Percentiles rank a stretch among this genome's conserved stretches.
These are phyloP conservation scores for Botryosphaeria dothidea DNA, from an alignment of 2,329 filamentous ascomycete species.

Conservation along the genomic window DNA sequence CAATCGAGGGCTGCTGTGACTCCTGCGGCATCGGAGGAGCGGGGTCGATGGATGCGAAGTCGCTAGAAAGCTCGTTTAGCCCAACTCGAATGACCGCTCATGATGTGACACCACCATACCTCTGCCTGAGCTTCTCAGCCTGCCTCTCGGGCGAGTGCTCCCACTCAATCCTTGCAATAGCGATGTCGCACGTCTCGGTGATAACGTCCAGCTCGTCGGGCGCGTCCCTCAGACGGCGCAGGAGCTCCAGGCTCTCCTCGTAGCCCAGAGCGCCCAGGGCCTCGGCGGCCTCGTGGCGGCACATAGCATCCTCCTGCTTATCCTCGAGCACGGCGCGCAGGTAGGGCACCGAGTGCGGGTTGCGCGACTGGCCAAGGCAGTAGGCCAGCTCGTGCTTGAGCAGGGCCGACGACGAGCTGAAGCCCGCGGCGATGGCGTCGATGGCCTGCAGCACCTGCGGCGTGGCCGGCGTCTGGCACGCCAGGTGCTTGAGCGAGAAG, in stretches of 20 bases:
- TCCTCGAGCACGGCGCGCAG: slow-evolving; percentile 75
- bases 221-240: slow-evolving; percentile 74
- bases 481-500: slow-evolving; percentile 95
- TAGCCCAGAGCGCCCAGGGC: slow-evolving; percentile 87
- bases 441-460: slow-evolving; percentile 63
- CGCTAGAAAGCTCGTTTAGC: slow-evolving; percentile 54
- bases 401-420: slow-evolving; percentile 80
- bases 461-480: slow-evolving; percentile 63
- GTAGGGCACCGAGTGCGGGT: slow-evolving; percentile 70
- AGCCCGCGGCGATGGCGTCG: slow-evolving; percentile 83
- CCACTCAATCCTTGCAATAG: slow-evolving; percentile 92
- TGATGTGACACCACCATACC: slow-evolving; percentile 54
- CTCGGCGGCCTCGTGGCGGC: slow-evolving; percentile 93
- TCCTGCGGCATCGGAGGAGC: slow-evolving; percentile 81
- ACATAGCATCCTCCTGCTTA: slow-evolving; percentile 87
- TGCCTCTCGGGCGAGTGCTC: slow-evolving; percentile 65
- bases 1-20: slow-evolving; percentile 63
- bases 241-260: slow-evolving; percentile 68
- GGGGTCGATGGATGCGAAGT: slow-evolving; percentile 94
- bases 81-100: neutral
- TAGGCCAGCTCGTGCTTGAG: slow-evolving; percentile 97
- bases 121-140: slow-evolving; percentile 76
- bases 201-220: slow-evolving; percentile 76
- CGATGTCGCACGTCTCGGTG: slow-evolving; percentile 95
- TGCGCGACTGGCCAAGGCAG: slow-evolving; percentile 88